Base-by-base conservation (phyloP, 2,329 filamentous ascomycete species). In the Alternaria ventricosa region DNA sequence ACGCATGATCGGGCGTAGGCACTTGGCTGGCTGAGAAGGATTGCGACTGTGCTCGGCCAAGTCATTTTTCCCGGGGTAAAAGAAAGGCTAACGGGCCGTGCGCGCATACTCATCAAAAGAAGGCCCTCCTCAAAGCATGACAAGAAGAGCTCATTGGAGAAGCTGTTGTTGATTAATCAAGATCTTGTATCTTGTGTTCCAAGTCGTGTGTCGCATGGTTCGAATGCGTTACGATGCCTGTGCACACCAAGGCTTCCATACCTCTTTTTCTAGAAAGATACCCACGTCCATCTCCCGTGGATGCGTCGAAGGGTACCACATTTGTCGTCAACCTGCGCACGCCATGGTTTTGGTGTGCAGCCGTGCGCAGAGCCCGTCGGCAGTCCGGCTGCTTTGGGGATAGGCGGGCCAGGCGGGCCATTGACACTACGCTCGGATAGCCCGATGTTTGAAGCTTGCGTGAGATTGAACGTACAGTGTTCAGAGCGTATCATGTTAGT, bases 1-100 rank as follows among this genome's bases (percentile, higher is more conserved):
- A 33, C 53, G 51, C 53, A 44, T 61, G 53, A 49, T 57, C 53
- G 45, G 58, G 58, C 33, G 55, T 23, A 18, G 44, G 45, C 23
- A 9, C 28, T 54, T 50, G 43, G 28, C 12, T 46, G 53, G 53
- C n/a, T 57, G 36, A 41, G 53, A 22, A 44, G 41, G 20, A 41
- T 36, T 15, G 18, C 18, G 46, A 18, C 36, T 41, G 36, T 45
- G 43, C 41, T 44, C 28, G 28, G 50, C 50, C 55, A 66, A 64
- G 57, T 45, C 55, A 36, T 55, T 66, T 36, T 64, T 64, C 25
- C 61, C 22, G 50, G 64, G 61, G 57, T 58, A 64, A 57, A 50
- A 49, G 55, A 45, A 46, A 62, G 45, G 27, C n/a, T 22, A 36
- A 45, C 36, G 50, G 50, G n/a, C 60, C 56, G 60, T 65, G 63